phyloP scores from a whole-genome alignment of 2,329 filamentous ascomycete genomes.

The Lecanoromycetidae sp. region DNA sequence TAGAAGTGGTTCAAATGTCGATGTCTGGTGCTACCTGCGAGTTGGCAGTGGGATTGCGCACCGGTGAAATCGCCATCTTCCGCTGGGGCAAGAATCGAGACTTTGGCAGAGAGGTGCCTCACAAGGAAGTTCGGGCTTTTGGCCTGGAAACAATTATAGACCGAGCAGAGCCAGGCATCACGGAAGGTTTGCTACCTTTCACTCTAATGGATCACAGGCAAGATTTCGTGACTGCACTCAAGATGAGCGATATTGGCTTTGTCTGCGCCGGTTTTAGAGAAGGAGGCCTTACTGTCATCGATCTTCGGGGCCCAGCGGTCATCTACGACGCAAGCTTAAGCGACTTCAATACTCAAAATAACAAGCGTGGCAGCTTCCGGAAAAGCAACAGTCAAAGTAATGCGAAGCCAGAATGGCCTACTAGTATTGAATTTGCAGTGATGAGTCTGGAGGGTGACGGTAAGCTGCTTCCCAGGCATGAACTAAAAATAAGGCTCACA shows the following conservation, averaged over 20 bases:
- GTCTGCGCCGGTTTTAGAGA: constrained; percentile 75
- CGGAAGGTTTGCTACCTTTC: constrained; percentile 68
- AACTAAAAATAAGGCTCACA: constrained; percentile 20
- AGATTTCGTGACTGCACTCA: constrained; percentile 65
- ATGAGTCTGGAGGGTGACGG: constrained; percentile 85
- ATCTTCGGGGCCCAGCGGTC: constrained; percentile 73
- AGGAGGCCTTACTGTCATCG: constrained; percentile 69
- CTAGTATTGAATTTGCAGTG: constrained; percentile 77
- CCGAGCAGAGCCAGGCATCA: constrained; percentile 59
- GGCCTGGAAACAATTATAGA: constrained; percentile 66
- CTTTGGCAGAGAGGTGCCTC: constrained; percentile 50
- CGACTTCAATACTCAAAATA: constrained; percentile 58
- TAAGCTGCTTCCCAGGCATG: constrained; percentile 21
- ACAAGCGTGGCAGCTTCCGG: constrained; percentile 65
- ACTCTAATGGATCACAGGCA: constrained; percentile 73
- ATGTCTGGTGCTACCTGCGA: constrained; percentile 74
- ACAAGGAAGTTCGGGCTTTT: constrained; percentile 46
- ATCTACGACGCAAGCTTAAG: constrained; percentile 63
- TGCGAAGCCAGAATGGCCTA: constrained; percentile 57
- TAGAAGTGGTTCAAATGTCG: constrained; percentile 67
- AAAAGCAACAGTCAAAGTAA: constrained; percentile 38
- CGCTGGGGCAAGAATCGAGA: constrained; percentile 74
- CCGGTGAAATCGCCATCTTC: constrained; percentile 78
- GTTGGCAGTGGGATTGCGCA: constrained; percentile 65
- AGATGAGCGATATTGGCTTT: constrained; percentile 87